phyloP scores from a whole-genome alignment of 352 stramenopile genomes.

The Phytopythium boreale region DNA sequence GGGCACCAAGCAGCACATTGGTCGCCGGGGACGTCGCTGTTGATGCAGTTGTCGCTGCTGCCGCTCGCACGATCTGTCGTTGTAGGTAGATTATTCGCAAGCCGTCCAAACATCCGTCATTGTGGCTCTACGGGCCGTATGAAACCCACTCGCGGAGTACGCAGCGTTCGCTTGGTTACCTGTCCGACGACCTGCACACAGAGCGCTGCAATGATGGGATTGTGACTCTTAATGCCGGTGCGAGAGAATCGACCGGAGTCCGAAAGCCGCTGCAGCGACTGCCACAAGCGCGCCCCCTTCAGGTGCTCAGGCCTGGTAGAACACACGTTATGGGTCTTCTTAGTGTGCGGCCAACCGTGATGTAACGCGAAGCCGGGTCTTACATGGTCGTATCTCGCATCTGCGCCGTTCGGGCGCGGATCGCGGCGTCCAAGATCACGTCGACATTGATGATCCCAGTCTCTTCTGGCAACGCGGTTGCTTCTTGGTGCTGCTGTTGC shows the following conservation, averaged over 20 bases:
- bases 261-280: slow-evolving; percentile 55
- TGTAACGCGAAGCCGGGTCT: background rate
- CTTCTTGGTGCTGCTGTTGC: background rate
- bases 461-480: background rate
- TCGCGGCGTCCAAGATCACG: slow-evolving; percentile 17
- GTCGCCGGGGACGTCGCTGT: background rate
- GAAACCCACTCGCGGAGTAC: background rate
- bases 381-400: slow-evolving; percentile 22
- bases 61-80: background rate
- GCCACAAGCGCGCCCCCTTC: slow-evolving; percentile 55
- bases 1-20: slow-evolving; percentile 38
- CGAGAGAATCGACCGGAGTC: slow-evolving; percentile 46
- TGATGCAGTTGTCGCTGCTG: background rate
- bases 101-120: background rate
- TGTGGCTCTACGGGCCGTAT: background rate
- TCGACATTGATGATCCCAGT: background rate
- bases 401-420: slow-evolving; percentile 12
- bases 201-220: slow-evolving; percentile 54
- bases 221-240: slow-evolving; percentile 23
- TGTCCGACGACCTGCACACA: slow-evolving; percentile 33
- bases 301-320: slow-evolving; percentile 21
- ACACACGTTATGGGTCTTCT: background rate
- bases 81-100: background rate
- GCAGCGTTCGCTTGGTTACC: background rate
- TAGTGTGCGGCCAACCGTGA: background rate